Evolutionary conservation across 2,329 filamentous ascomycete genomes (phyloP).

Genomic region (Penicillium sp.): DNA sequence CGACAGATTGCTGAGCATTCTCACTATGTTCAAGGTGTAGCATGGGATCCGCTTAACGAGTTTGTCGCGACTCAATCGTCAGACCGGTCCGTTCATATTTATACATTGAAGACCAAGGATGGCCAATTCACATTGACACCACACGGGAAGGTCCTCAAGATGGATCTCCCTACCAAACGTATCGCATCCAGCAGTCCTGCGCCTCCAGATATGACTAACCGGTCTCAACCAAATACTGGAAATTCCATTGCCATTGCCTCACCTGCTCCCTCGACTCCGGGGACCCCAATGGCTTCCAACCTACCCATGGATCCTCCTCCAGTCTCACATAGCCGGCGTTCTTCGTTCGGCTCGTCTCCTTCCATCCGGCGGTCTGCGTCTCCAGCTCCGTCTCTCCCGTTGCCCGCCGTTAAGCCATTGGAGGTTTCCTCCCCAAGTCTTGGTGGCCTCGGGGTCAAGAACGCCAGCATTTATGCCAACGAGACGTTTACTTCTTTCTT

Average conservation of each 20-base stretch:
- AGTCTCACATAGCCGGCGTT: constrained; percentile 88
- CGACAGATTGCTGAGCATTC: constrained; percentile 96
- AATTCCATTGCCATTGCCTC: constrained; percentile 64
- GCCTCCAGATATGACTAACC: constrained; percentile 67
- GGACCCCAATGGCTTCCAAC: constrained; percentile 84
- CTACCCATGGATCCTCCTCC: constrained; percentile 95
- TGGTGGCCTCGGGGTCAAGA: constrained; percentile 66
- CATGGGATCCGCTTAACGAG: constrained; percentile 97
- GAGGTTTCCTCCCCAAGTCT: constrained; percentile 77
- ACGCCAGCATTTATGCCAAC: constrained; percentile 89
- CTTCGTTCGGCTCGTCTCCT: constrained; percentile 77
- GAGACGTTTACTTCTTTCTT: constrained; percentile 98
- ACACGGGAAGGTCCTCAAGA: constrained; percentile 78
- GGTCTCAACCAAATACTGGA: constrained; percentile 32
- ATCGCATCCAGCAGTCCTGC: constrained; percentile 91
- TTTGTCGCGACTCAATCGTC: constrained; percentile 98
- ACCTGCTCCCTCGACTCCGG: constrained; percentile 84
- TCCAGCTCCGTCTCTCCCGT: constrained; percentile 85
- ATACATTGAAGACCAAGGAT: constrained; percentile 93
- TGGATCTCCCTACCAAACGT: constrained; percentile 86
- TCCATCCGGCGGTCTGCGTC: constrained; percentile 84
- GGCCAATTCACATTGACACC: constrained; percentile 84
- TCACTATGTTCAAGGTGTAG: constrained; percentile 96
- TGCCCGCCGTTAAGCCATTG: constrained; percentile 93
- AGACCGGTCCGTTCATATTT: constrained; percentile 96